Evolutionary conservation across 2,329 filamentous ascomycete species (phyloP).

Genomic region (Chrysoporthe deuterocubensis): DNA sequence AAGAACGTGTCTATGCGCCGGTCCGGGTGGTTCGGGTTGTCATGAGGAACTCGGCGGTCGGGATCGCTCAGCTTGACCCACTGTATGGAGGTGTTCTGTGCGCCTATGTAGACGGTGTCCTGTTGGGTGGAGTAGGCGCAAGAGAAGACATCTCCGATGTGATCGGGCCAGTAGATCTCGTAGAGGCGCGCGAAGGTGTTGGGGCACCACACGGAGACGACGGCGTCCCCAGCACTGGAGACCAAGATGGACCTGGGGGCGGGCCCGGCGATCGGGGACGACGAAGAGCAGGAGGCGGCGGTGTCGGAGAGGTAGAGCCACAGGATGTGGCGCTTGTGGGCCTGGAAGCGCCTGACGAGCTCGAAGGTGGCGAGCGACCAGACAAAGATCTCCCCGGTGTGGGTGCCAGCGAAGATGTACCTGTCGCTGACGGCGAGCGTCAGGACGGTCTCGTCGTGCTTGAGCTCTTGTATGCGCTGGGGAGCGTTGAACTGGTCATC

Average conservation of each 20-base stretch:
- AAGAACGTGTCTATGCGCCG: conserved; percentile 87
- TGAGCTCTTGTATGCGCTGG: conserved; percentile 73
- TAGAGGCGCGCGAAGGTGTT: conserved; percentile 75
- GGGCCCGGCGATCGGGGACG: conserved; percentile 56
- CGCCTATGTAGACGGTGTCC: conserved; percentile 86
- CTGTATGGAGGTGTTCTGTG: conserved; percentile 93
- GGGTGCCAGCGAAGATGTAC: conserved; percentile 88
- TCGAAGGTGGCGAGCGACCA: conserved; percentile 92
- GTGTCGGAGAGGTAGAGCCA: conserved; percentile 77
- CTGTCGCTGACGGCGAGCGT: conserved; percentile 79
- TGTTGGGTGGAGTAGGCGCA: conserved; percentile 83
- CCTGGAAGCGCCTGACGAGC: conserved; percentile 76
- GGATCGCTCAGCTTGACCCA: conserved; percentile 80
- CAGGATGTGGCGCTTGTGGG: conserved; percentile 89
- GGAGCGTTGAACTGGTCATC: conserved; percentile 44
- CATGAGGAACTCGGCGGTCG: conserved; percentile 60
- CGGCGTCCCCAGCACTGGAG: conserved; percentile 89
- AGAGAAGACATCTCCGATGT: conserved; percentile 94
- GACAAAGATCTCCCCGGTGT: conserved; percentile 89
- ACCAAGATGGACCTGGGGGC: conserved; percentile 70
- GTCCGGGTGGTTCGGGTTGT: conserved; percentile 72
- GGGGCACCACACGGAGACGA: conserved; percentile 93
- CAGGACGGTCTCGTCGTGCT: conserved; percentile 79
- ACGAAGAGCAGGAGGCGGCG: conserved; percentile 46
- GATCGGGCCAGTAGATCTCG: conserved; percentile 90